These are phyloP conservation scores for Exutisphaerella laricina DNA, from an alignment of 2,329 filamentous ascomycete species.

Conservation along the genomic window DNA sequence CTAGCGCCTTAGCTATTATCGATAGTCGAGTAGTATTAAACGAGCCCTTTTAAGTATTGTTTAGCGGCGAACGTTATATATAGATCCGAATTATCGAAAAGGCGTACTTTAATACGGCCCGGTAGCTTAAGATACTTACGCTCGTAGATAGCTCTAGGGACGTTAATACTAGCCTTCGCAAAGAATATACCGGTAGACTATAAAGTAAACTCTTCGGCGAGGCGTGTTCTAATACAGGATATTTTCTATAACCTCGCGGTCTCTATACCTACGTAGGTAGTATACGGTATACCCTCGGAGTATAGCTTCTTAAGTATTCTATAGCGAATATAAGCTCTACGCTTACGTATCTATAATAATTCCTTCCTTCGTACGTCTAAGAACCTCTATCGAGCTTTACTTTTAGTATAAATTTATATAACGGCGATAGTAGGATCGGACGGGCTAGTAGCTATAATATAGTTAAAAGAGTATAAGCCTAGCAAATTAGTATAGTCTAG, in stretches of 20 bases:
- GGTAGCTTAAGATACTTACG: conserved; percentile 44
- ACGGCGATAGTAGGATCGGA: neutral
- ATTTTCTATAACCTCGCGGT: conserved; percentile 57
- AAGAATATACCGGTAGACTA: conserved; percentile 51
- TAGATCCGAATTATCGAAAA: conserved; percentile 41
- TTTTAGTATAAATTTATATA: conserved; percentile 6
- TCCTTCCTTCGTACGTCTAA: conserved; percentile 52
- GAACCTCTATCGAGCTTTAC: conserved; percentile 49
- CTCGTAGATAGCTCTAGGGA: conserved; percentile 45
- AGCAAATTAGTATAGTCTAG: too few relatives aligned
- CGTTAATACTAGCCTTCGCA: conserved; percentile 48
- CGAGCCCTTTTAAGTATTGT: conserved; percentile 4
- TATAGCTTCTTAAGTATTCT: conserved; percentile 62
- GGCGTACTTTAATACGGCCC: conserved; percentile 50
- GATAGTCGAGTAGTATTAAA: neutral
- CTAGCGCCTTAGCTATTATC: neutral
- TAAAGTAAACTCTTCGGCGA: conserved; percentile 54
- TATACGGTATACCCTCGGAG: conserved; percentile 55
- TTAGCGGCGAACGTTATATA: conserved; percentile 26
- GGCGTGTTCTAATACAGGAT: conserved; percentile 53
- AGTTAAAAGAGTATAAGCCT: too few relatives aligned
- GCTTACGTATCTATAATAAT: conserved; percentile 55
- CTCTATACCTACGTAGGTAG: conserved; percentile 54
- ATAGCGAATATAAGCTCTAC: conserved; percentile 57
- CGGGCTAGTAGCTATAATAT: too few relatives aligned